These are phyloP conservation scores for Eragrostis tef DNA, from an alignment of 202 grass and related monocot species.

Conservation along the genomic window DNA sequence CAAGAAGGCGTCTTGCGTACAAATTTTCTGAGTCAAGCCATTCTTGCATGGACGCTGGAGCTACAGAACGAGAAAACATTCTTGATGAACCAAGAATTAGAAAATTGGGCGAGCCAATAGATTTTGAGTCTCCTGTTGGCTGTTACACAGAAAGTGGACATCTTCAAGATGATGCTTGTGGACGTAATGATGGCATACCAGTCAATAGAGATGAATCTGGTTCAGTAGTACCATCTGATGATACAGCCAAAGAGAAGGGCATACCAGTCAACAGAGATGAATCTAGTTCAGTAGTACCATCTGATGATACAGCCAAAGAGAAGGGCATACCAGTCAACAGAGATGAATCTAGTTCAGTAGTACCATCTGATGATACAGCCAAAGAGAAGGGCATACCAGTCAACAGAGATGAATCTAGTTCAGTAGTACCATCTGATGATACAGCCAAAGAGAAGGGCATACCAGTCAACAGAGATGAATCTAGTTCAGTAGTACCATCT, in stretches of 20 bases:
- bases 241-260: slow-evolving; percentile 29
- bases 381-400: slow-evolving; percentile 32
- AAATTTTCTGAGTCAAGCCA: slow-evolving; percentile 35
- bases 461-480: neutral
- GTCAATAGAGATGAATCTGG: slow-evolving; percentile 22
- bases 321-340: slow-evolving; percentile 18
- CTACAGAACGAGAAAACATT: slow-evolving; percentile 40
- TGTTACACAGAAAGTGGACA: slow-evolving; percentile 39
- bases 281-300: slow-evolving; percentile 21
- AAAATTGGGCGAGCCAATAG: slow-evolving; percentile 17
- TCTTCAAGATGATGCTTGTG: slow-evolving; percentile 23
- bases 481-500: slow-evolving; percentile 14
- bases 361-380: neutral
- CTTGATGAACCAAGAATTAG: slow-evolving; percentile 24
- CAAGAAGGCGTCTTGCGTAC: slow-evolving; percentile 45
- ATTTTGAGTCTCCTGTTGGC: slow-evolving; percentile 27
- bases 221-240: slow-evolving; percentile 4
- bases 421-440: neutral
- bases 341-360: slow-evolving; percentile 27
- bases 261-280: slow-evolving; percentile 17
- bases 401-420: slow-evolving; percentile 27
- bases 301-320: slow-evolving; percentile 14
- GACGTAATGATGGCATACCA: neutral
- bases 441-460: too few species aligned
- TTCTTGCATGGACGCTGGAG: slow-evolving; percentile 41